A percentile compares a stretch with the other conserved stretches of the same genome.
These are phyloP conservation scores for Acrocalymma vagum DNA, from an alignment of 2,329 filamentous ascomycete species.

Conservation along the genomic window DNA sequence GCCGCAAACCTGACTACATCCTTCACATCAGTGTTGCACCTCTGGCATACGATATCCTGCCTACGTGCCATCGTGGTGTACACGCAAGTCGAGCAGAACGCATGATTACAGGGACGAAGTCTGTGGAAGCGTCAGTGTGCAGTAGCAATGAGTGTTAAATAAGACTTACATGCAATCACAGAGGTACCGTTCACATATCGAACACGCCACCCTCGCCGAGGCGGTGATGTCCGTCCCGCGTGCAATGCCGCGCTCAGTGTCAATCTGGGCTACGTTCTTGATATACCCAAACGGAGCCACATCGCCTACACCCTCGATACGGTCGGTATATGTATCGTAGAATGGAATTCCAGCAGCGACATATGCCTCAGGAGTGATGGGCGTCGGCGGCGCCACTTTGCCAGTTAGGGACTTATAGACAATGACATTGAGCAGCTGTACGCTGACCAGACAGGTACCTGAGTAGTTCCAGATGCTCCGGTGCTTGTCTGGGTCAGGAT, in stretches of 20 bases:
- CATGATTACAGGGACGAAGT: too few species aligned
- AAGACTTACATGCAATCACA: too few species aligned
- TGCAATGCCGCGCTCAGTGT: too few species aligned
- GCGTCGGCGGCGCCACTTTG: slow-evolving; percentile 38
- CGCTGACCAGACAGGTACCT: slow-evolving; percentile 46
- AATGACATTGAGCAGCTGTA: slow-evolving; percentile 51
- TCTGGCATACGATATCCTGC: too few species aligned
- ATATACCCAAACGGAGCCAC: slow-evolving; percentile 35
- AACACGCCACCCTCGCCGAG: too few species aligned
- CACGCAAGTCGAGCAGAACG: too few species aligned
- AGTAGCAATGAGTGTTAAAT: too few species aligned
- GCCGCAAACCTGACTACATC: too few species aligned
- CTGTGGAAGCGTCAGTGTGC: too few species aligned
- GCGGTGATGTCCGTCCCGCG: slow-evolving; percentile 10
- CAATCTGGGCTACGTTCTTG: slow-evolving; percentile 35
- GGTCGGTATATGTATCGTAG: slow-evolving; percentile 43
- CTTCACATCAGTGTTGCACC: too few species aligned
- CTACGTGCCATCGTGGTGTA: too few species aligned
- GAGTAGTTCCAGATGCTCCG: slow-evolving; percentile 8
- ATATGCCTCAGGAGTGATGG: slow-evolving; percentile 48
- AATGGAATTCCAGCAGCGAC: slow-evolving; percentile 45
- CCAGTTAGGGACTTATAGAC: slow-evolving; percentile 49
- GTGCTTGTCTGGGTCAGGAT: slow-evolving; percentile 32
- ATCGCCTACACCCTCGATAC: slow-evolving; percentile 32
- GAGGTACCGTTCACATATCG: too few species aligned